phyloP scores from a whole-genome alignment of 768 basidiomycete species.

The Psilocybe cyanescens region DNA sequence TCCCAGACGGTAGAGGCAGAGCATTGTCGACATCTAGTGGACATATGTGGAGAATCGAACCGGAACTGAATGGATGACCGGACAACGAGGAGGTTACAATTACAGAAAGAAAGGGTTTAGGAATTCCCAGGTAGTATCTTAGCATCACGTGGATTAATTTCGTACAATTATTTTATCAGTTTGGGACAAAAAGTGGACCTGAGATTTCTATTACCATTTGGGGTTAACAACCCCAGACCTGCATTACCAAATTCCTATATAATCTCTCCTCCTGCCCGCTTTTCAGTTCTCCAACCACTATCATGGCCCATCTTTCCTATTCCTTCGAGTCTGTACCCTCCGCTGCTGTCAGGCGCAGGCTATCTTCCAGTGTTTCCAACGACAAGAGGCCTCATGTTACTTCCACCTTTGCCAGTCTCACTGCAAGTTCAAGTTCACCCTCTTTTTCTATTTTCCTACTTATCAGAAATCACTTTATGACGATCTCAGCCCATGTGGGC shows the following conservation, averaged over 20 bases:
- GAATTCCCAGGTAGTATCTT: neutral
- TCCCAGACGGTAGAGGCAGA: conserved; percentile 55
- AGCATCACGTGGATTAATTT: neutral
- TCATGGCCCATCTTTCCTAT: conserved; percentile 53
- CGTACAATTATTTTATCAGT: neutral
- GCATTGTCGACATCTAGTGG: conserved; percentile 55
- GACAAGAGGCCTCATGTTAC: conserved; percentile 56
- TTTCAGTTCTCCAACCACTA: conserved; percentile 31
- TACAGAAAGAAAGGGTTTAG: neutral
- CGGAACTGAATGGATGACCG: conserved; percentile 6
- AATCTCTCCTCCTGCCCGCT: conserved; percentile 22
- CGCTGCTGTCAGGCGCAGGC: conserved; percentile 64
- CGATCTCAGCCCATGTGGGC: conserved; percentile 82
- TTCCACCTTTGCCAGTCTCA: conserved; percentile 63
- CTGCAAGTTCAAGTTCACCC: conserved; percentile 45
- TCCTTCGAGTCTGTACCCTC: conserved; percentile 71
- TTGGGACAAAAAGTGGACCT: conserved; percentile 13
- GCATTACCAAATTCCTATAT: conserved; percentile 29
- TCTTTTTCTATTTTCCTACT: conserved; percentile 16
- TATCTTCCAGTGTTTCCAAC: conserved; percentile 55
- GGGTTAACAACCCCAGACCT: conserved; percentile 23
- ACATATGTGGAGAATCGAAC: conserved; percentile 27
- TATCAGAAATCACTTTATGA: conserved; percentile 14
- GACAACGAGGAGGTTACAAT: neutral
- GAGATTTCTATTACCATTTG: conserved; percentile 20